A percentile compares a stretch with the other conserved stretches of the same genome.
These are phyloP conservation scores for bread wheat (Triticum aestivum) DNA, from an alignment of 176 grass and related monocot species.

Conservation along the genomic window IWGSC_CS_RefSeq_v2.1 NC_057810.1:672540419-672540918, in stretches of 20 bases:
- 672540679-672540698: slow-evolving; percentile 40
- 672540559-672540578: slow-evolving; percentile 37
- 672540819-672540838: background rate
- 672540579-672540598: slow-evolving; percentile 29
- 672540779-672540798: slow-evolving; percentile 14
- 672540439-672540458: slow-evolving; percentile 1
- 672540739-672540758: slow-evolving; percentile 13
- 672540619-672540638: slow-evolving; percentile 32
- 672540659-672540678: slow-evolving; percentile 27
- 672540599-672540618: slow-evolving; percentile 32
- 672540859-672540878: slow-evolving; percentile 33
- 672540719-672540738: slow-evolving; percentile 36
- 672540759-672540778: slow-evolving; percentile 6
- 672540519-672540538: slow-evolving; percentile 31
- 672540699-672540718: slow-evolving; percentile 8
- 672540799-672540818: background rate
- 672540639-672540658: slow-evolving; percentile 49
- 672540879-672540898: slow-evolving; percentile 26
- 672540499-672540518: slow-evolving; percentile 24
- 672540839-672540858: slow-evolving; percentile 7
- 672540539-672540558: slow-evolving; percentile 35
- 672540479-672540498: background rate
- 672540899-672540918: slow-evolving; percentile 32
- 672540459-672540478: slow-evolving; percentile 31
- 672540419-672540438: slow-evolving; percentile 29